A percentile compares a stretch with the other conserved stretches of the same genome.
Conservation (phyloP, 108 stramenopile species). For the Chaetoceros muelleri region DNA sequence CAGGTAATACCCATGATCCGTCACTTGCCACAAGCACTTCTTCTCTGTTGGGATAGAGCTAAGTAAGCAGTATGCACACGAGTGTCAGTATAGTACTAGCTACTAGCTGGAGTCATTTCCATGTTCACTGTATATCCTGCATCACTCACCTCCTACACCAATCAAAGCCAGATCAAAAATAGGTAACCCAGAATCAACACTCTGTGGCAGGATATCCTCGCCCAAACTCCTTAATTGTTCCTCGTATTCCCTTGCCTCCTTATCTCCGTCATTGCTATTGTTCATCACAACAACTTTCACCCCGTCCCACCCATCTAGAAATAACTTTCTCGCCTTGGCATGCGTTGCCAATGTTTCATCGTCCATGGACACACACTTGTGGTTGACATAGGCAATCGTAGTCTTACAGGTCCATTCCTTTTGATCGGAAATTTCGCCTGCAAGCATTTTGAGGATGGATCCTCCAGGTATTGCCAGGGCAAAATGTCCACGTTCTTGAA, state of each 20-base stretch:
- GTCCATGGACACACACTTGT: slow-evolving; percentile 61
- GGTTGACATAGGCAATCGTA: slow-evolving; percentile 71
- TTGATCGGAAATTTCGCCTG: slow-evolving; percentile 3
- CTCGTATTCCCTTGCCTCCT: slow-evolving; percentile 56
- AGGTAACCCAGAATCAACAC: slow-evolving; percentile 38
- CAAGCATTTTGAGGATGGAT: slow-evolving; percentile 63
- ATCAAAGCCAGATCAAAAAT: slow-evolving; percentile 69
- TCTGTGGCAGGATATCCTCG: slow-evolving; percentile 22
- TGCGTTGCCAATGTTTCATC: slow-evolving; percentile 52
- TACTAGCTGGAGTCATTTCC: slow-evolving; percentile 64
- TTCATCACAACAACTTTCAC: slow-evolving; percentile 32
- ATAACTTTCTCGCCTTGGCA: slow-evolving; percentile 55
- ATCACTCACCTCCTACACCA: slow-evolving; percentile 74
- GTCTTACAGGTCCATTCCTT: slow-evolving; percentile 47
- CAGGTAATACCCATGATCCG: slow-evolving; percentile 47
- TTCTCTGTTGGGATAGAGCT: slow-evolving; percentile 62
- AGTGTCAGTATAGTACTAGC: no score
- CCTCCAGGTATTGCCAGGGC: slow-evolving; percentile 77
- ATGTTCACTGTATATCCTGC: no score
- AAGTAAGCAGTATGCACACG: no score
- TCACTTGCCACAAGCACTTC: slow-evolving; percentile 36
- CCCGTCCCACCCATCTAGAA: slow-evolving; percentile 48
- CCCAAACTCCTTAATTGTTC: slow-evolving; percentile 28
- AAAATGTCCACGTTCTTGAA: slow-evolving; percentile 44
- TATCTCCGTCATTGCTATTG: slow-evolving; percentile 38